phyloP scores from a whole-genome alignment of 495 filamentous ascomycete species.

The Baudoinia panamericana region DNA sequence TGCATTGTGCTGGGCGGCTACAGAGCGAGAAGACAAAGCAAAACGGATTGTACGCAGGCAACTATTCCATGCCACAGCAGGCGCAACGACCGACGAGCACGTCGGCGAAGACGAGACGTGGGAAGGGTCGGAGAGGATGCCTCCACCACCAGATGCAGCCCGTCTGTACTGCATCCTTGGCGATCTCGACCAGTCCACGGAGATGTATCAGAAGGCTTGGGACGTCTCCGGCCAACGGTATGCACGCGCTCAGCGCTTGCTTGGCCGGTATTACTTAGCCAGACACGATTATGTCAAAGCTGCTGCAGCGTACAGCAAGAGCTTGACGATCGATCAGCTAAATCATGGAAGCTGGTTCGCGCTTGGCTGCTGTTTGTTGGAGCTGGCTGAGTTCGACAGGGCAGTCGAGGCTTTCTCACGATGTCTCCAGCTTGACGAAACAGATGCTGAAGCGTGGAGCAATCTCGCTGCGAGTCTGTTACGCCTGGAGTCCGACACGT shows the following conservation, averaged over 20 bases:
- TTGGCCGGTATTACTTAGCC: slow-evolving; percentile 64
- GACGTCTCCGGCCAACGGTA: slow-evolving; percentile 67
- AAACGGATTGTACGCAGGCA: slow-evolving; percentile 58
- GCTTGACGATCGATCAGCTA: slow-evolving; percentile 63
- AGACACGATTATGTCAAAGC: slow-evolving; percentile 53
- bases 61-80: slow-evolving; percentile 51
- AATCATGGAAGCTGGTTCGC: slow-evolving; percentile 79
- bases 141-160: slow-evolving; percentile 70
- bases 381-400: slow-evolving; percentile 60
- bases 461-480: slow-evolving; percentile 81
- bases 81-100: slow-evolving; percentile 33
- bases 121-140: slow-evolving; percentile 43
- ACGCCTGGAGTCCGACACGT: slow-evolving; percentile 8
- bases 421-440: slow-evolving; percentile 67
- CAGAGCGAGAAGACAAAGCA: slow-evolving; percentile 75
- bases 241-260: slow-evolving; percentile 72
- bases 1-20: slow-evolving; percentile 73
- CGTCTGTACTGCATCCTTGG: slow-evolving; percentile 88
- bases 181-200: slow-evolving; percentile 63
- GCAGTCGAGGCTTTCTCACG: slow-evolving; percentile 76
- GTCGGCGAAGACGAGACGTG: slow-evolving; percentile 35
- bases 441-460: slow-evolving; percentile 84
- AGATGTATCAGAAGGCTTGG: slow-evolving; percentile 78
- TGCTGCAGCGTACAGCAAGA: slow-evolving; percentile 60
- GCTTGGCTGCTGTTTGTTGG: slow-evolving; percentile 73